Evolutionary conservation across 768 basidiomycete species (phyloP).

Genomic region (Auriscalpium vulgare): DNA sequence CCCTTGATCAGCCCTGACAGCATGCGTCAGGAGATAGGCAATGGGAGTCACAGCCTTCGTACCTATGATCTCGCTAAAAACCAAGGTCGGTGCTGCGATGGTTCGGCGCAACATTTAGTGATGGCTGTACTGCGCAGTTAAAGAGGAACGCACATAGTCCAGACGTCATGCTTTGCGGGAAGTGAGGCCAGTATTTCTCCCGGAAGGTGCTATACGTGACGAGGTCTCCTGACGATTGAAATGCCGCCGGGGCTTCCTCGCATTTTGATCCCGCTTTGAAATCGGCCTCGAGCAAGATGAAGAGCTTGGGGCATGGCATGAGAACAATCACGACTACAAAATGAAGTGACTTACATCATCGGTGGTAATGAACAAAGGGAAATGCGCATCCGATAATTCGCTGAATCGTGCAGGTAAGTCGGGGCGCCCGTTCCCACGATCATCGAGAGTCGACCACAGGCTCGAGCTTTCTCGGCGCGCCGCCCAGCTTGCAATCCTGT

Average conservation of each 20-base stretch:
- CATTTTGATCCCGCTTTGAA: constrained; percentile 9
- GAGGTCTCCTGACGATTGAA: constrained; percentile 1
- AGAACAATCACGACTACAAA: neutral
- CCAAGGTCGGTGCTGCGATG: constrained; percentile 46
- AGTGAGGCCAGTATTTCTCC: constrained; percentile 50
- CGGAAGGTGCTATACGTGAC: constrained; percentile 36
- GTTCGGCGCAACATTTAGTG: neutral
- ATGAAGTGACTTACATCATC: constrained; percentile 38
- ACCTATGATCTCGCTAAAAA: constrained; percentile 64
- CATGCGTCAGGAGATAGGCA: neutral
- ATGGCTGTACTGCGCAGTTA: neutral
- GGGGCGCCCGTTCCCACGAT: constrained; percentile 30
- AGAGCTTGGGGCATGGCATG: constrained; percentile 29
- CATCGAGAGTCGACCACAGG: constrained; percentile 33
- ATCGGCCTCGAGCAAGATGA: constrained; percentile 41
- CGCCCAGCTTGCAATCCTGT: constrained; percentile 30
- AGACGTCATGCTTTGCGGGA: constrained; percentile 42
- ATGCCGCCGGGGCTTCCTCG: neutral
- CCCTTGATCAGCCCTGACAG: constrained; percentile 53
- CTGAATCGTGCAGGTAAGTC: constrained; percentile 49
- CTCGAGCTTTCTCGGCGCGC: constrained; percentile 8
- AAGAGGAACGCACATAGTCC: constrained; percentile 35
- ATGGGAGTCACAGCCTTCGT: neutral
- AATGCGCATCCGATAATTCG: constrained; percentile 48
- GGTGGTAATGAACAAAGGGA: constrained; percentile 64